A percentile compares a stretch with the other conserved stretches of the same genome.
Conservation (phyloP, 139 green algal species). For the Pleodorina starrii region DNA sequence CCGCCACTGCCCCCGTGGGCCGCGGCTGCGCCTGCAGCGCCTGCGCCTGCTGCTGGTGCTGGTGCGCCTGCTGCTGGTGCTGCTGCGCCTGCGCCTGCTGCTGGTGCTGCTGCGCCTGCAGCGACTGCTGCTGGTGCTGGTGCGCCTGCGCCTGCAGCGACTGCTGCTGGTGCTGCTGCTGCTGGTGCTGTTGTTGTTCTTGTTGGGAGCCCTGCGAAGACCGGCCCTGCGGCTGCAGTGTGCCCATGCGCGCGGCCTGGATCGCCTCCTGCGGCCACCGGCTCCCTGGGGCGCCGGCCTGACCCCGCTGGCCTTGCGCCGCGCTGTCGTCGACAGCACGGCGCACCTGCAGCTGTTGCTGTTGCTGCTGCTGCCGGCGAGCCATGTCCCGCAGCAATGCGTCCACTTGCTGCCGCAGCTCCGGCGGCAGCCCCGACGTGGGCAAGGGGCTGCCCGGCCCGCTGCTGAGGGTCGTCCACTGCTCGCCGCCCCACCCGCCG, state of each 20-base stretch:
- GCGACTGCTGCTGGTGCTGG: neutral
- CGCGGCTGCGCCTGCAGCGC: neutral
- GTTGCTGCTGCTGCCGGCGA: conserved; percentile 20
- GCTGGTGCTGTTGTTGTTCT: too few species aligned
- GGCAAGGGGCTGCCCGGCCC: neutral
- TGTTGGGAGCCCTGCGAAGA: too few species aligned
- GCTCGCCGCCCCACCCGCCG: neutral
- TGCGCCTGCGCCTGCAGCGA: neutral
- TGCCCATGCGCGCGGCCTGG: neutral
- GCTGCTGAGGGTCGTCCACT: neutral
- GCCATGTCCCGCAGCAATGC: neutral
- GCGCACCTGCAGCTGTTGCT: conserved; percentile 16
- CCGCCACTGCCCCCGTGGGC: neutral
- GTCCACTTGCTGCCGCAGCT: neutral
- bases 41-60: neutral
- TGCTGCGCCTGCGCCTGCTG: neutral
- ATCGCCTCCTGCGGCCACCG: conserved; percentile 5
- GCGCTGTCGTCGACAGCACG: neutral
- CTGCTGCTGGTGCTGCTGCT: too few species aligned
- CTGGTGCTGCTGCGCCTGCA: neutral
- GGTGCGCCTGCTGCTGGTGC: neutral
- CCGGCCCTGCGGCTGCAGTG: neutral
- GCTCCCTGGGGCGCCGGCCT: neutral
- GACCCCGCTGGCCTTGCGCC: neutral
- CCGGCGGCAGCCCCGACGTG: neutral